Base-by-base conservation (phyloP, 495 filamentous ascomycete genomes). In the Podospora pseudocomata region DNA sequence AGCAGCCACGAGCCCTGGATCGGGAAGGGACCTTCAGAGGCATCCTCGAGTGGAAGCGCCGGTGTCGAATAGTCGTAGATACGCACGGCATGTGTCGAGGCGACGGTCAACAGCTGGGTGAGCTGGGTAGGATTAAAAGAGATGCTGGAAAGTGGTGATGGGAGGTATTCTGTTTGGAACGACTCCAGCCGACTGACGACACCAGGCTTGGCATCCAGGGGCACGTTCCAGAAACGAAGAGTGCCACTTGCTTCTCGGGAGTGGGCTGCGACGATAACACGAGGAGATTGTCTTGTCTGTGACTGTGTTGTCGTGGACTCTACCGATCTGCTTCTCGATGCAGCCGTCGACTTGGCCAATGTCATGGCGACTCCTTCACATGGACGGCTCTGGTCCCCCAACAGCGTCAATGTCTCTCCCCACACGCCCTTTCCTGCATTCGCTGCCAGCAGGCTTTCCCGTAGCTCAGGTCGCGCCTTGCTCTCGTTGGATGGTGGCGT, bases 81-180 rank as follows among this genome's bases (percentile, higher is more conserved):
- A 60, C 93, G 88, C 7, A 90, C 89, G 27, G 86, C 87, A 23
- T 92, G 90, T 5, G 84, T 83, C 3, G 86, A 80, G 56, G 92
- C 89, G 16, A 89, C 84, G 11, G 92, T 82, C 15, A 96, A 80
- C 44, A 97, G 80, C 70, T 78, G 90, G 74, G 72, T 90, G 75
- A 78, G 83, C 82, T 74, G 83, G 55, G 76, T 74, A 9, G 91
- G 87, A 73, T 92, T 95, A 79, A 97, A 97, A 1, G 86, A 79
- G 64, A 96, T 86, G 11, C 79, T 84, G 63, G 83, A 84, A 7
- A 90, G 87, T 1, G 90, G 90, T 13, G 86, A 82, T 0, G 88
- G 83, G 16, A 96, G 79, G 72, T 86, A 85, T 60, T 89, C 84
- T 13, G 82, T 86, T 74, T 89, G 85, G 73, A 87, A 89, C 3